phyloP scores from a whole-genome alignment of 768 basidiomycete genomes.

The Obba rivulosa region DNA sequence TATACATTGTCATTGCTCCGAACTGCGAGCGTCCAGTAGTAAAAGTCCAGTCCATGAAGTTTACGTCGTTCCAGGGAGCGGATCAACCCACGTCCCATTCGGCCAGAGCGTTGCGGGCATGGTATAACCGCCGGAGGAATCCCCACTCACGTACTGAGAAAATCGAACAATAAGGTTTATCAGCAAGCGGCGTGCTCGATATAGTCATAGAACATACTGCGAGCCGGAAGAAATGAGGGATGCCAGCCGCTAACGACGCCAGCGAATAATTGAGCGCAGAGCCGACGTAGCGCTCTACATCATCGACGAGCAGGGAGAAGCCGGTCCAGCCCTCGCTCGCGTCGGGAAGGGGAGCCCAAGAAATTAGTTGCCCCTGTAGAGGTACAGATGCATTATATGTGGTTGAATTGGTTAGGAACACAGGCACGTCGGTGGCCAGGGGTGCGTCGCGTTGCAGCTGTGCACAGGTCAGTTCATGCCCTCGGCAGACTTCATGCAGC shows the following conservation, averaged over 20 bases:
- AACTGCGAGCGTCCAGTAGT: not conserved
- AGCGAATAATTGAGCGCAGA: slow-evolving; percentile 65
- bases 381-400: slow-evolving; percentile 54
- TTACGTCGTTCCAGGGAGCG: slow-evolving; percentile 51
- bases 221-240: slow-evolving; percentile 77
- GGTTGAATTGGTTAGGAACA: slow-evolving; percentile 71
- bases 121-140: slow-evolving; percentile 66
- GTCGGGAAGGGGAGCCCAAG: slow-evolving; percentile 30
- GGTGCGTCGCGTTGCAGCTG: slow-evolving; percentile 73
- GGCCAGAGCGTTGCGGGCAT: slow-evolving; percentile 70
- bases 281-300: slow-evolving; percentile 77
- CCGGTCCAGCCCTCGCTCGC: slow-evolving; percentile 57
- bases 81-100: slow-evolving; percentile 80
- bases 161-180: slow-evolving; percentile 2
- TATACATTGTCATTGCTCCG: too few relatives aligned
- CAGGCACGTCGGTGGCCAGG: slow-evolving; percentile 62
- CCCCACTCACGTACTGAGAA: slow-evolving; percentile 41
- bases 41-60: not conserved
- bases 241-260: slow-evolving; percentile 46
- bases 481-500: not conserved
- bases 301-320: slow-evolving; percentile 77
- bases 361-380: slow-evolving; percentile 30
- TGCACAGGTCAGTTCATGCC: not conserved
- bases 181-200: not conserved
- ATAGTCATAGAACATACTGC: slow-evolving; percentile 48